Conservation (phyloP, 306 rosid species). For the Vachellia pachyceras region DNA sequence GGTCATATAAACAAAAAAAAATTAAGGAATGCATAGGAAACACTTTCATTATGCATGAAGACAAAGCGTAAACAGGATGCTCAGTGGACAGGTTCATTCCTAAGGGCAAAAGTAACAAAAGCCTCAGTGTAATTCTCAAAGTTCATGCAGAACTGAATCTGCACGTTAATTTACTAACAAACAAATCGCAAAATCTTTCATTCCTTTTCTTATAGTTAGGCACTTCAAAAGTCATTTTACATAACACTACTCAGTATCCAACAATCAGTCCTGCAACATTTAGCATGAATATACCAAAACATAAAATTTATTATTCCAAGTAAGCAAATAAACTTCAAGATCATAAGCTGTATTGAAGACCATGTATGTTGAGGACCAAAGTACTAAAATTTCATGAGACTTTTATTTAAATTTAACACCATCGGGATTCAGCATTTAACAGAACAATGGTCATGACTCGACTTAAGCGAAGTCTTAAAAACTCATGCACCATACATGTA, state of each 20-base stretch:
- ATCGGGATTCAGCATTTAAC: conserved; percentile 12
- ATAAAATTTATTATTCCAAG: neutral
- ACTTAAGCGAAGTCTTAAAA: neutral
- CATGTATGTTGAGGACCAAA: neutral
- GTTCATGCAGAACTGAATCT: neutral
- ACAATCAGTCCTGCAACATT: neutral
- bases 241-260: neutral
- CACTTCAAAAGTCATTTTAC: neutral
- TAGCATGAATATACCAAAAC: neutral
- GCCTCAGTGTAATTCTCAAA: neutral
- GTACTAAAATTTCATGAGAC: neutral
- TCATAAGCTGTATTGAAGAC: neutral
- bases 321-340: conserved; percentile 7
- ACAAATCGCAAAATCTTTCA: neutral
- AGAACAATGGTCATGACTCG: conserved; percentile 22
- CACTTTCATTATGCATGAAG: neutral
- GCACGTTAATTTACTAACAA: neutral
- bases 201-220: neutral
- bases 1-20: neutral
- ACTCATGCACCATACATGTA: conserved; percentile 10
- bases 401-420: neutral
- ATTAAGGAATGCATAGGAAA: neutral
- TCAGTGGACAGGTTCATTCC: neutral
- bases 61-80: neutral
- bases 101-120: neutral